Evolutionary conservation across 73 alveolate genomes (phyloP).

Genomic region (Loxodes magnus): DNA sequence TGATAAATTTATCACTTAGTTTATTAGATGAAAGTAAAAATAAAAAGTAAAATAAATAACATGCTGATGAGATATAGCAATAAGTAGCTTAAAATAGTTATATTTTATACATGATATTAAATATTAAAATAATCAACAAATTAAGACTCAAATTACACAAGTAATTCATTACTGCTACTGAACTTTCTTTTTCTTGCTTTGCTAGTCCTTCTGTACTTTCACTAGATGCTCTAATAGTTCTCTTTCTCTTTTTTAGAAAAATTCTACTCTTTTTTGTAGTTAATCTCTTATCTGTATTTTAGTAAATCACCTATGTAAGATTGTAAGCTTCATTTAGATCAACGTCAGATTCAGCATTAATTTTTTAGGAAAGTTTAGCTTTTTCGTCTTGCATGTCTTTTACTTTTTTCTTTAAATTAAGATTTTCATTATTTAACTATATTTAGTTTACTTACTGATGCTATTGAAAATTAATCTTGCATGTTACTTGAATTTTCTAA

Average conservation of each 20-base stretch:
- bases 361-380: constrained; percentile 55
- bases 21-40: too few relatives aligned
- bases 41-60: too few relatives aligned
- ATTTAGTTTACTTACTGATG: constrained; percentile 83
- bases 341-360: constrained; percentile 29
- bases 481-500: constrained; percentile 66
- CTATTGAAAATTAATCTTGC: constrained; percentile 55
- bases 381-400: constrained; percentile 81
- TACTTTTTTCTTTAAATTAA: constrained; percentile 82
- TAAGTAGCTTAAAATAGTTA: too few relatives aligned
- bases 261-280: constrained; percentile 76
- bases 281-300: constrained; percentile 65
- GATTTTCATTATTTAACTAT: constrained; percentile 85
- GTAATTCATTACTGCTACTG: too few relatives aligned
- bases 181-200: too few relatives aligned
- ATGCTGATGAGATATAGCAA: too few relatives aligned
- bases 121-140: too few relatives aligned
- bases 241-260: constrained; percentile 84
- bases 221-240: constrained; percentile 75
- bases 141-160: too few relatives aligned
- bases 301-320: too few relatives aligned
- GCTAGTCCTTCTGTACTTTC: constrained; percentile 31
- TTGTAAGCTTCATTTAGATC: constrained; percentile 64
- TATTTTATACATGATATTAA: too few relatives aligned
- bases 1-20: too few relatives aligned